Percentiles rank a stretch among this genome's conserved stretches.
phyloP scores from a whole-genome alignment of 352 stramenopile species.

The Phytophthora uliginosa region DNA sequence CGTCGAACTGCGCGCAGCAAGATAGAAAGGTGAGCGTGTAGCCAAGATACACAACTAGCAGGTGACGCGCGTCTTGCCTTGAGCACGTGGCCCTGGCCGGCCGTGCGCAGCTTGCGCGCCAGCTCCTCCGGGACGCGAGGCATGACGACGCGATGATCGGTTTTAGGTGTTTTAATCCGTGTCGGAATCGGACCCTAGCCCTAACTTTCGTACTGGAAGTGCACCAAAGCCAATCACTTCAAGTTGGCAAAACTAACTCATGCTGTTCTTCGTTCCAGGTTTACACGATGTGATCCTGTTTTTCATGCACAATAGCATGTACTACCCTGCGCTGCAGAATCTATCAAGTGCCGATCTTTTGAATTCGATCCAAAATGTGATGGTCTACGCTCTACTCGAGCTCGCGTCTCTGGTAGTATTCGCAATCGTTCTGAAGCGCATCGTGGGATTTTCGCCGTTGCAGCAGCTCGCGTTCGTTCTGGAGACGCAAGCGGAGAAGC shows the following conservation, averaged over 20 bases:
- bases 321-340: slow-evolving; percentile 12
- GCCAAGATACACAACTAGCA: not conserved
- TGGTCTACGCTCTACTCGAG: slow-evolving; percentile 22
- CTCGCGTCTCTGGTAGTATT: slow-evolving; percentile 5
- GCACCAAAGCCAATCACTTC: not conserved
- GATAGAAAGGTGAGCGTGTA: not conserved
- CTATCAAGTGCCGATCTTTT: slow-evolving; percentile 1
- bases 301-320: slow-evolving; percentile 22
- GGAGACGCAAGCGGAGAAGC: slow-evolving; percentile 18
- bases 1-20: slow-evolving; percentile 66
- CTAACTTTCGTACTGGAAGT: not conserved
- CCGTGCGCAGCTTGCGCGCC: slow-evolving; percentile 41
- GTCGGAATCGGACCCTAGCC: not conserved
- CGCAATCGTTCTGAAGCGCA: slow-evolving; percentile 1
- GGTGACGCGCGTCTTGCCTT: slow-evolving; percentile 41
- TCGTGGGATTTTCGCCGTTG: slow-evolving; percentile 20
- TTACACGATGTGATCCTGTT: slow-evolving; percentile 8
- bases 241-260: not conserved
- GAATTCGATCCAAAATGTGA: slow-evolving; percentile 12
- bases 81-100: slow-evolving; percentile 78
- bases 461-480: slow-evolving; percentile 43
- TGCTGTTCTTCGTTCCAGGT: not conserved
- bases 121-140: slow-evolving; percentile 38
- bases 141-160: slow-evolving; percentile 19
- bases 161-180: not conserved